These are phyloP conservation scores for Arabidopsis suecica DNA, from an alignment of 345 rosid species.

Conservation along the genomic window DNA sequence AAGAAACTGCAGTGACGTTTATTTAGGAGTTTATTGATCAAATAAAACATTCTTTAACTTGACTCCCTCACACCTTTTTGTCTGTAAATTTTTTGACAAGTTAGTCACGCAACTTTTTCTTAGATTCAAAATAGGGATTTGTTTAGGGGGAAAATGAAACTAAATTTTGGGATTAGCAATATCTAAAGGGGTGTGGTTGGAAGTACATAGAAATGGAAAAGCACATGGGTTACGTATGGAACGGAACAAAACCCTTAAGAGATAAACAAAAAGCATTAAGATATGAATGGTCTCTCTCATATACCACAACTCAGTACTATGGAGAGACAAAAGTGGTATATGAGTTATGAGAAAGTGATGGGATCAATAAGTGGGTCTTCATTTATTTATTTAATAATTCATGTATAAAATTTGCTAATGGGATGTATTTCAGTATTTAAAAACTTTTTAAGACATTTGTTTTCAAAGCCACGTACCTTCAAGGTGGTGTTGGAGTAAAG, in stretches of 20 bases:
- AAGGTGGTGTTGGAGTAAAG: slow-evolving; percentile 17
- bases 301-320: background rate
- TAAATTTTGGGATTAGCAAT: slow-evolving; percentile 4
- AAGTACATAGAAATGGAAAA: slow-evolving; percentile 5
- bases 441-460: background rate
- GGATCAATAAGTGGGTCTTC: background rate
- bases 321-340: background rate
- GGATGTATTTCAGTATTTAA: background rate
- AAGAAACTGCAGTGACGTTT: slow-evolving; percentile 1
- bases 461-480: background rate
- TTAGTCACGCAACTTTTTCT: background rate
- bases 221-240: background rate
- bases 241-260: background rate
- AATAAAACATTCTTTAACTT: background rate
- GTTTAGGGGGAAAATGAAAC: background rate
- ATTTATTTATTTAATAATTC: background rate
- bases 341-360: slow-evolving; percentile 7
- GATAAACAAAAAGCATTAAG: background rate
- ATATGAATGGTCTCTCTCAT: slow-evolving; percentile 8
- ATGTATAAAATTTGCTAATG: background rate
- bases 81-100: background rate
- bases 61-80: background rate
- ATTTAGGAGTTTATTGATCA: background rate
- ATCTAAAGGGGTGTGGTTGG: background rate
- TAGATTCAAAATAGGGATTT: background rate